Conservation (phyloP, 192 early-diverging fungal species). For the Rhizophagus sp. region DNA sequence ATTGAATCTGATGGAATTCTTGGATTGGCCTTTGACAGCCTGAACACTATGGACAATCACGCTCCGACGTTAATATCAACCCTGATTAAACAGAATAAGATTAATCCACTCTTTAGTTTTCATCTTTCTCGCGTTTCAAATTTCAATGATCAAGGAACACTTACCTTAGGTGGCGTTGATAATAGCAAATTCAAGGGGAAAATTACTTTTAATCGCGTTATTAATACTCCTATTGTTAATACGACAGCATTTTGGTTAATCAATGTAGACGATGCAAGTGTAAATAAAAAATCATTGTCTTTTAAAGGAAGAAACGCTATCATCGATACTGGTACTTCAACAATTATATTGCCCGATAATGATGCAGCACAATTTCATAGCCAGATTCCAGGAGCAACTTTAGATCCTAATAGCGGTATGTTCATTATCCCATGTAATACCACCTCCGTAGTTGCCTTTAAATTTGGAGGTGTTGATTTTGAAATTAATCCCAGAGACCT, state of each 20-base stretch:
- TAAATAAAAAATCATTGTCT: background rate
- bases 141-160: background rate
- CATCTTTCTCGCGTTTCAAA: constrained; percentile 40
- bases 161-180: background rate
- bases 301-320: constrained; percentile 29
- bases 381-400: constrained; percentile 39
- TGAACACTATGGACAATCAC: constrained; percentile 13
- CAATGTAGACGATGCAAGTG: background rate
- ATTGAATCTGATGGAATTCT: constrained; percentile 58
- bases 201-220: background rate
- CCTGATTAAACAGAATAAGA: constrained; percentile 46
- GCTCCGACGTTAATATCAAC: constrained; percentile 50
- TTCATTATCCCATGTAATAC: constrained; percentile 3
- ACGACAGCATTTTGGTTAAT: background rate
- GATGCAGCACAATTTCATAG: constrained; percentile 42
- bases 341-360: constrained; percentile 45
- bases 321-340: constrained; percentile 60
- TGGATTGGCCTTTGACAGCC: constrained; percentile 54
- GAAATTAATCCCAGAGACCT: constrained; percentile 4
- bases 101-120: constrained; percentile 62
- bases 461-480: background rate
- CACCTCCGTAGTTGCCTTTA: background rate
- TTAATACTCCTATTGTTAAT: background rate
- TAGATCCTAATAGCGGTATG: background rate
- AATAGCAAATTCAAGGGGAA: background rate